Evolutionary conservation across 257 asterid genomes (phyloP).

Genomic region (Parsonsia alboflavescens): DNA sequence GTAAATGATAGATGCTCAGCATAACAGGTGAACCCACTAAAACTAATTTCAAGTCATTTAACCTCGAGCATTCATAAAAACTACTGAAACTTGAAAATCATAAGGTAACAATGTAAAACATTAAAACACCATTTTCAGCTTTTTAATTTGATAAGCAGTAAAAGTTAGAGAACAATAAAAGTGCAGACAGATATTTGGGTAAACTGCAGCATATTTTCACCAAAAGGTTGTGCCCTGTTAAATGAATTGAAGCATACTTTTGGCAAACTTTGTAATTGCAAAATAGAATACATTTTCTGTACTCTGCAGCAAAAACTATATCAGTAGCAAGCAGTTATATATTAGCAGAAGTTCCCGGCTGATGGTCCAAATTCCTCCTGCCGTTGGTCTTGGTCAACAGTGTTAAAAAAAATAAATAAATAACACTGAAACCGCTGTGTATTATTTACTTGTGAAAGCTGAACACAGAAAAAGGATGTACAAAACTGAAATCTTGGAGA

Average conservation of each 20-base stretch:
- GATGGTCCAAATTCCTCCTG: not conserved
- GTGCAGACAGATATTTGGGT: not conserved
- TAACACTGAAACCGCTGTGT: not conserved
- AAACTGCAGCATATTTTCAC: not conserved
- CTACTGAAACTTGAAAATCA: not conserved
- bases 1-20: not conserved
- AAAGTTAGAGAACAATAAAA: not conserved
- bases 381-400: no score
- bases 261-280: not conserved
- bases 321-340: not conserved
- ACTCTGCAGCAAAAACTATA: not conserved
- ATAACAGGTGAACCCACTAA: not conserved
- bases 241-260: not conserved
- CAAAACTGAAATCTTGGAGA: not conserved
- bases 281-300: not conserved
- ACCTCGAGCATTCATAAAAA: not conserved
- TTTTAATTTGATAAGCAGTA: not conserved
- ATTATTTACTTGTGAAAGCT: not conserved
- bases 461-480: not conserved
- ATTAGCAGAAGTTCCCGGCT: not conserved
- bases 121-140: not conserved
- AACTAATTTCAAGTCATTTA: not conserved
- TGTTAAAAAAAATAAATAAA: no score
- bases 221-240: not conserved
- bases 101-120: not conserved